Conservation (phyloP, 176 grass and related monocot species). For the Poa annua region DNA sequence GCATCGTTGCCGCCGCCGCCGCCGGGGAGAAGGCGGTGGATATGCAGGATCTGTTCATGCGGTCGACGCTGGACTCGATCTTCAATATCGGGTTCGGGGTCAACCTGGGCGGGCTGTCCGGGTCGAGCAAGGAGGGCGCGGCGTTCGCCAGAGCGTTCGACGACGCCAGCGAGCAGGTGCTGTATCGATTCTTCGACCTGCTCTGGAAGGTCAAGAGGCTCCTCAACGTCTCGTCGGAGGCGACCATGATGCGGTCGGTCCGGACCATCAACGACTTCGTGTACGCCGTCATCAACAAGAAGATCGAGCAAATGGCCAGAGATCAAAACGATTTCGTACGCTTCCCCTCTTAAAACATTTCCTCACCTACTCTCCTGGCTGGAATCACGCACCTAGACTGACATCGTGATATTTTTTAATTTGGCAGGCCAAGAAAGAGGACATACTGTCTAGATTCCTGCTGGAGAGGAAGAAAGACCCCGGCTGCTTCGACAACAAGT, state of each 20-base stretch:
- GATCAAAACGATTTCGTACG: slow-evolving; percentile 54
- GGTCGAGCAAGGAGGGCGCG: slow-evolving; percentile 33
- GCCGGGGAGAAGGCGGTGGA: slow-evolving; percentile 39
- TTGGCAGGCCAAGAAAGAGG: slow-evolving; percentile 61
- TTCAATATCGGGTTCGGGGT: slow-evolving; percentile 72
- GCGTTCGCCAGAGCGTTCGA: slow-evolving; percentile 79
- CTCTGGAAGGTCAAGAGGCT: slow-evolving; percentile 74
- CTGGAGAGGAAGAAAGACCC: slow-evolving; percentile 48
- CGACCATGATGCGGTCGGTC: slow-evolving; percentile 60
- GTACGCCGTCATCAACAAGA: slow-evolving; percentile 57
- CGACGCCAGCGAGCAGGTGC: slow-evolving; percentile 53
- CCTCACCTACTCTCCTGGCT: background rate
- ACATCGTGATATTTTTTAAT: background rate
- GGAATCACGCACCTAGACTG: background rate
- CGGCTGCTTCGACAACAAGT: slow-evolving; percentile 49
- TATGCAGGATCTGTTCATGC: slow-evolving; percentile 71
- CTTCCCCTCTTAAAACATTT: background rate
- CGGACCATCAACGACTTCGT: slow-evolving; percentile 62
- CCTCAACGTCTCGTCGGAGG: slow-evolving; percentile 65
- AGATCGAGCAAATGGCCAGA: slow-evolving; percentile 47
- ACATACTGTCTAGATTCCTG: slow-evolving; percentile 78
- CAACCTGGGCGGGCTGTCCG: slow-evolving; percentile 51
- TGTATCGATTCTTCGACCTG: slow-evolving; percentile 59
- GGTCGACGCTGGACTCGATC: slow-evolving; percentile 73
- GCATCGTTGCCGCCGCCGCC: slow-evolving; percentile 43